A percentile compares a stretch with the other conserved stretches of the same genome.
phyloP scores from a whole-genome alignment of 352 stramenopile species.

The Globisporangium cylindrosporum region DNA sequence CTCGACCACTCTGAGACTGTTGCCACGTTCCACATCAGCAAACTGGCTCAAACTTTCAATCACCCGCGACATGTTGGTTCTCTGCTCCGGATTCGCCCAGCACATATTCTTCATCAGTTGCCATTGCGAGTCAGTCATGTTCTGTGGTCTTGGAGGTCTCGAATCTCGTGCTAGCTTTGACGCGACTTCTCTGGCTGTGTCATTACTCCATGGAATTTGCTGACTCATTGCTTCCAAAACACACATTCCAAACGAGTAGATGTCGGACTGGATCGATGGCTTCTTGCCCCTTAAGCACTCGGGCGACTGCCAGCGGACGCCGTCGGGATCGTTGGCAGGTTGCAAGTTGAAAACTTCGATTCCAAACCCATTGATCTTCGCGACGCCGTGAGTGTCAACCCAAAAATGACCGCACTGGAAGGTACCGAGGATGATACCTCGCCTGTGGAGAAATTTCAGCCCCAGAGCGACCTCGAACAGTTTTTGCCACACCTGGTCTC shows the following conservation, averaged over 20 bases:
- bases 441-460: constrained; percentile 38
- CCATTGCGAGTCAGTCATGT: constrained; percentile 6
- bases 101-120: constrained; percentile 15
- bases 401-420: constrained; percentile 74
- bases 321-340: background rate
- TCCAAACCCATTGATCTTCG: constrained; percentile 33
- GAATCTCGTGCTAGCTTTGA: background rate
- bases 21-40: background rate
- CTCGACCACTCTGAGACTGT: background rate
- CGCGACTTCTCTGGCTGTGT: background rate
- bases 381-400: constrained; percentile 20
- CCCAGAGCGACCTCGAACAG: constrained; percentile 31
- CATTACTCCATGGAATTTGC: background rate
- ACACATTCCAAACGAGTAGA: constrained; percentile 56
- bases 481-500: constrained; percentile 23
- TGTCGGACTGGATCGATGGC: constrained; percentile 28
- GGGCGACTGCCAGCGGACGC: constrained; percentile 24
- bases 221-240: constrained; percentile 33
- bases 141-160: background rate
- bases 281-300: constrained; percentile 21
- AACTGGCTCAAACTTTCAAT: constrained; percentile 12
- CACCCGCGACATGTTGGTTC: constrained; percentile 8
- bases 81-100: background rate
- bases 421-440: constrained; percentile 29
- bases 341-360: constrained; percentile 16